A percentile compares a stretch with the other conserved stretches of the same genome.
Conservation (phyloP, 805 yeast genomes). For the Metschnikowia vanudenii region DNA sequence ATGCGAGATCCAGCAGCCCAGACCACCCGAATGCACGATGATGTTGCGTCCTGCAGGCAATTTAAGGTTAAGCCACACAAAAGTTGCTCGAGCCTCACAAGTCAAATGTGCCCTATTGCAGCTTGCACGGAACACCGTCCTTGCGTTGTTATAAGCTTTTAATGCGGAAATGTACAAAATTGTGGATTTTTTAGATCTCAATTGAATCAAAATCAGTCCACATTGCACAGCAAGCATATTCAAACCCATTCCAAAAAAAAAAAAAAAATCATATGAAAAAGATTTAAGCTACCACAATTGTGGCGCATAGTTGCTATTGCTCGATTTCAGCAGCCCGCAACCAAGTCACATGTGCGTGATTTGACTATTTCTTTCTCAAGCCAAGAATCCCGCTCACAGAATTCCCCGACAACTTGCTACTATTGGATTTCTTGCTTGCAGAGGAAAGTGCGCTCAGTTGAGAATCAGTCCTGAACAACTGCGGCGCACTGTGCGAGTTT, state of each 20-base stretch:
- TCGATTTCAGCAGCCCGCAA: not conserved
- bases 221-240: not conserved
- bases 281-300: no score
- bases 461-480: constrained; percentile 18
- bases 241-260: not conserved
- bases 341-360: not conserved
- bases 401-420: constrained; percentile 6
- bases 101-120: no score
- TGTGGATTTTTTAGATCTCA: no score
- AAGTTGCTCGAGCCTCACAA: no score
- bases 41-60: constrained; percentile 2
- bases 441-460: constrained; percentile 21
- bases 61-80: not conserved
- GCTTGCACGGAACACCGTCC: not conserved
- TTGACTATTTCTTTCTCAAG: constrained; percentile 6
- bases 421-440: constrained; percentile 20
- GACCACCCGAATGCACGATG: not conserved
- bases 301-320: not conserved
- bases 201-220: no score
- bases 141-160: not conserved
- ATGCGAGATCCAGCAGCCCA: not conserved
- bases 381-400: constrained; percentile 10
- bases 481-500: constrained; percentile 4
- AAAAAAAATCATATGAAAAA: not conserved
- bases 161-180: no score